phyloP scores from a whole-genome alignment of 2,329 filamentous ascomycete species.

The Fonsecaea pugnacius region DNA sequence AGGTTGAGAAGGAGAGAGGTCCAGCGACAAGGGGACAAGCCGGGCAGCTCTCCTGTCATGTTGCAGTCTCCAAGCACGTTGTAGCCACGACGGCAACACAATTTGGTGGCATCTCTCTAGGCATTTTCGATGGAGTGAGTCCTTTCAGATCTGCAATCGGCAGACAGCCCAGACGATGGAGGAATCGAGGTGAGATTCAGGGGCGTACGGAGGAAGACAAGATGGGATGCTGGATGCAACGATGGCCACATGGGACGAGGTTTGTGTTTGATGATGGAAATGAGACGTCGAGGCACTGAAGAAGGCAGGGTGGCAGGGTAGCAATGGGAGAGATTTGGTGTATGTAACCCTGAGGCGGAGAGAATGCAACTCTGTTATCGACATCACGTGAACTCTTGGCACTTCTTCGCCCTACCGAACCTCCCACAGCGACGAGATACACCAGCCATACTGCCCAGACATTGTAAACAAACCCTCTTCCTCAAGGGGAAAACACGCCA shows the following conservation, averaged over 20 bases:
- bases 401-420: no score
- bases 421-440: neutral
- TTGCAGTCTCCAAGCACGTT: conserved; percentile 31
- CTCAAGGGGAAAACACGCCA: no score
- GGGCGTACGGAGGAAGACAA: neutral
- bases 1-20: neutral
- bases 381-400: conserved; percentile 10
- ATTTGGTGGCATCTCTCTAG: conserved; percentile 14
- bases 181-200: neutral
- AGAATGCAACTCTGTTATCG: conserved; percentile 31
- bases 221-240: conserved; percentile 26
- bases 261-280: conserved; percentile 18
- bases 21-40: conserved; percentile 5
- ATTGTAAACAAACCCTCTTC: conserved; percentile 1
- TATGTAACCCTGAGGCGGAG: conserved; percentile 32
- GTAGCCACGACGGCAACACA: conserved; percentile 23
- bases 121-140: neutral
- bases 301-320: conserved; percentile 16
- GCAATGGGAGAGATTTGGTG: conserved; percentile 12
- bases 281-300: conserved; percentile 27
- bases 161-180: neutral
- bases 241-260: conserved; percentile 12
- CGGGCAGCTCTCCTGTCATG: conserved; percentile 23
- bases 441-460: no score
- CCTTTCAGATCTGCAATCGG: conserved; percentile 1